Evolutionary conservation across 1,284 basidiomycete species (phyloP), one percentile per base, ranked within the genome.

Genomic region (Rhodotorula sp.): DNA sequence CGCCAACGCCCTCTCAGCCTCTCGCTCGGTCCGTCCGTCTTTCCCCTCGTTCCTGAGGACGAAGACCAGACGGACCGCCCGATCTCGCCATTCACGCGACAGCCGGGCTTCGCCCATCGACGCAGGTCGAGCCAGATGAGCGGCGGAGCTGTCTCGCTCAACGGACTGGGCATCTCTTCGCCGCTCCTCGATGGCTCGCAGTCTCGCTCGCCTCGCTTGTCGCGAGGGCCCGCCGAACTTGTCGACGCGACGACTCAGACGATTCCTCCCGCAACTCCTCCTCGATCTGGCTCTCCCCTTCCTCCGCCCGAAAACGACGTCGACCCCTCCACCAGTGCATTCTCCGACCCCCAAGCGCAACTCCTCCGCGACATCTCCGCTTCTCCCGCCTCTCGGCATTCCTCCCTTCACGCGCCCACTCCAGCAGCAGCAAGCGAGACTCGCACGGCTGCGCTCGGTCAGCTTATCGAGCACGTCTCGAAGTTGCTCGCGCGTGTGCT

Each of bases 381-480:
- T 15, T 67, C 73, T 30, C 54, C 61, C 6, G 51, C 64, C 29
- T 66, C 49, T 13, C 48, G 8, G 5, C 17, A 57, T 2, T 53
- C 64, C 9, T 36, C 52, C 32, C n/a, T 32, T 10, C 19, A 62
- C 3, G 24, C 17, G 27, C 52, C 29, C 0, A 39, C 54, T 13
- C 27, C 32, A 8, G 17, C 39, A 13, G 17, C 46, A 17, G 24
- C 9, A 1, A 32, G 29, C 10, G 74, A 72, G 15, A 71, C 56
- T 32, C 52, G 76, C 27, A 77, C 76, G 2, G 68, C 70, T 3
- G 71, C 71, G 22, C 66, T 78, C 13, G 60, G 64, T 2, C 64
- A 67, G 36, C 61, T 78, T 4, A 69, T 76, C 47, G 76, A 77
- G 44, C 71, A 78, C 32, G 74, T 60, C 2, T 39, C 59, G 6